Evolutionary conservation across 345 rosid species (phyloP), one percentile per base, ranked within the genome.

Genomic region (Erysimum cheiranthoides): DNA sequence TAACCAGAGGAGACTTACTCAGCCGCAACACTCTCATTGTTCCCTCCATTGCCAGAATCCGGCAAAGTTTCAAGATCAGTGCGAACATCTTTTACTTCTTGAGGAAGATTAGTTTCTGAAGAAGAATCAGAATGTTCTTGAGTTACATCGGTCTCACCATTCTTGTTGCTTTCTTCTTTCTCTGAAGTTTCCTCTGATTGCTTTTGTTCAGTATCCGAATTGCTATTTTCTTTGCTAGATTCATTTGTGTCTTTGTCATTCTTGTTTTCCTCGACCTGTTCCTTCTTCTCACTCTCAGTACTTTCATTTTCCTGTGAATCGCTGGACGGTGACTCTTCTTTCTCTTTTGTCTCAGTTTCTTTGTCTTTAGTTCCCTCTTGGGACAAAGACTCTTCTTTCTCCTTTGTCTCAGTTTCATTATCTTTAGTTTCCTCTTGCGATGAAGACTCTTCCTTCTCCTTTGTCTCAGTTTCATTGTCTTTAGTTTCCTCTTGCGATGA

Each of bases 31-130:
- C 70, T 82, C 14, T 77, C 81, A 39, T 63, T 81, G 27, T 66
- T 79, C 5, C 78, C 86, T 54, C 74, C 84, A 57, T 67, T 80
- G 65, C 79, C 80, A 10, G 86, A 79, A 18, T 83, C 85, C 1
- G 95, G 90, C 76, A 89, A 77, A 62, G 93, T 88, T 72, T 75
- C 94, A 73, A 85, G 76, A 75, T 88, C 91, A 0, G 85, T 83
- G 16, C 82, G 83, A 60, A 68, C 84, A 45, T 86, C 91, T 61
- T 83, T 86, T 54, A 73, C 88, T 81, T 84, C 90, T 62, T 80
- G 85, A 25, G 85, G 53, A 45, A 87, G 68, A 21, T 8, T 68
- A 36, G 63, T 79, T 17, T 68, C 79, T 0, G 82, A 66, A 1
- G 84, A 84, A 51, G 86, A 63, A 63, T 45, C 75, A 32, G 42